Conservation (phyloP, 371 early-diverging fungal genomes). For the Mucor plumbeus region DNA sequence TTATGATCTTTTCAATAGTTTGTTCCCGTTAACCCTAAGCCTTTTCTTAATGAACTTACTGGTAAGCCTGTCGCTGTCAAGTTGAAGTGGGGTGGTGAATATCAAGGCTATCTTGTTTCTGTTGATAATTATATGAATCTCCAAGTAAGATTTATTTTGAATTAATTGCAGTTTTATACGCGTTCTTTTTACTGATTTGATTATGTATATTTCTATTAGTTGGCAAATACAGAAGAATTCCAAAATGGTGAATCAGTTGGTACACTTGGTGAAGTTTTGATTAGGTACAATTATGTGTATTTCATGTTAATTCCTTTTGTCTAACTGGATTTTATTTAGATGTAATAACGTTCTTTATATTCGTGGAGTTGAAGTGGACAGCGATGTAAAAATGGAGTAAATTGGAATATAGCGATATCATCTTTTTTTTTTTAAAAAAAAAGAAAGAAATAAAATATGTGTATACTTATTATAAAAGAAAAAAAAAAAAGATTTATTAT, state of each 20-base stretch:
- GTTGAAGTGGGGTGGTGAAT: conserved; percentile 98
- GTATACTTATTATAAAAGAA: conserved; percentile 2
- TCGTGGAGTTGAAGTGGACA: conserved; percentile 72
- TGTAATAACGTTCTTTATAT: conserved; percentile 92
- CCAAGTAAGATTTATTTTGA: conserved; percentile 63
- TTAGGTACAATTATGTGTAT: conserved; percentile 61
- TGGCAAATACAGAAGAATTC: conserved; percentile 93
- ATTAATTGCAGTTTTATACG: not conserved
- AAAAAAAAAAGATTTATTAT: conserved; percentile 2
- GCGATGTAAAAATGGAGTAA: conserved; percentile 43
- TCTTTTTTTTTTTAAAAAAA: not conserved
- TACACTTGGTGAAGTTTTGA: conserved; percentile 91
- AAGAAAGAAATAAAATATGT: conserved; percentile 9
- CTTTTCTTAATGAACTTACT: conserved; percentile 91
- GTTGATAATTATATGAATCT: conserved; percentile 98
- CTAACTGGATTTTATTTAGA: conserved; percentile 38
- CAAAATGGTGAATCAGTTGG: conserved; percentile 91
- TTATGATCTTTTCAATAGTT: conserved; percentile 54
- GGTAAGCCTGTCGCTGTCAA: conserved; percentile 92
- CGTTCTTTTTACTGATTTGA: not conserved
- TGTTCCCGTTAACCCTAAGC: conserved; percentile 96
- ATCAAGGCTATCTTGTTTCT: conserved; percentile 91
- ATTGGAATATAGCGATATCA: not conserved
- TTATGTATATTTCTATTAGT: conserved; percentile 51
- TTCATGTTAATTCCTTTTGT: not conserved